Evolutionary conservation across 495 filamentous ascomycete genomes (phyloP).

Genomic region (Cercophora sp.): DNA sequence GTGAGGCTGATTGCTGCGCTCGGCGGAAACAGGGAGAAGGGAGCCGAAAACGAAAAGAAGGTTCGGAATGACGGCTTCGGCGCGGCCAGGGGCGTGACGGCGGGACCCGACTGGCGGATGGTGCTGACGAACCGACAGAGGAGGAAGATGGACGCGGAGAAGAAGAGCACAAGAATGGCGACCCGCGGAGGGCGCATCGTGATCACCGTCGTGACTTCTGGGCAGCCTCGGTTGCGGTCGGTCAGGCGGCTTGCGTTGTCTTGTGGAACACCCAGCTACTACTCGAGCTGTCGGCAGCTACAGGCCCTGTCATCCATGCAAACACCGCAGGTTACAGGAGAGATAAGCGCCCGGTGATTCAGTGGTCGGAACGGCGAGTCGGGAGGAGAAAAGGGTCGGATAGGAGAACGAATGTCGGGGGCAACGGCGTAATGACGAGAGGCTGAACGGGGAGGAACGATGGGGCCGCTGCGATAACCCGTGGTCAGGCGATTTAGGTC

Average conservation of each 20-base stretch:
- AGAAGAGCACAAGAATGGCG: slow-evolving; percentile 43
- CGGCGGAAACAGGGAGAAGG: slow-evolving; percentile 80
- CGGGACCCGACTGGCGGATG: slow-evolving; percentile 21
- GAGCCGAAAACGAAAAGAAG: slow-evolving; percentile 47
- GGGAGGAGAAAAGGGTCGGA: background rate
- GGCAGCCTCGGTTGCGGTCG: slow-evolving; percentile 6
- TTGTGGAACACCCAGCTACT: slow-evolving; percentile 10
- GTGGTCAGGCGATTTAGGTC: slow-evolving; percentile 10
- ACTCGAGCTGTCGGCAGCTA: slow-evolving; percentile 4
- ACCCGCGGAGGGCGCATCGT: slow-evolving; percentile 47
- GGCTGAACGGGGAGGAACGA: slow-evolving; percentile 2
- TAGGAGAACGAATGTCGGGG: slow-evolving; percentile 1
- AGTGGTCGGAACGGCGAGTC: no score
- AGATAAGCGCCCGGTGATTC: background rate
- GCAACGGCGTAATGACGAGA: slow-evolving; percentile 9
- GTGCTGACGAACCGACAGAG: slow-evolving; percentile 41
- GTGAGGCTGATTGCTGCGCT: slow-evolving; percentile 93
- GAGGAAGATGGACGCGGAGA: slow-evolving; percentile 45
- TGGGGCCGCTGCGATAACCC: slow-evolving; percentile 6
- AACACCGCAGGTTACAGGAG: background rate
- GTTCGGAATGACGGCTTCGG: slow-evolving; percentile 34
- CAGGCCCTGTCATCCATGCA: slow-evolving; percentile 5
- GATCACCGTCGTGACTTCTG: slow-evolving; percentile 1
- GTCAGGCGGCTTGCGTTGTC: slow-evolving; percentile 7
- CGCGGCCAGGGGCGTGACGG: slow-evolving; percentile 22